A percentile compares a stretch with the other conserved stretches of the same genome.
Evolutionary conservation across 441 rosid genomes (phyloP).

Genomic region (Kokia cookei): DNA sequence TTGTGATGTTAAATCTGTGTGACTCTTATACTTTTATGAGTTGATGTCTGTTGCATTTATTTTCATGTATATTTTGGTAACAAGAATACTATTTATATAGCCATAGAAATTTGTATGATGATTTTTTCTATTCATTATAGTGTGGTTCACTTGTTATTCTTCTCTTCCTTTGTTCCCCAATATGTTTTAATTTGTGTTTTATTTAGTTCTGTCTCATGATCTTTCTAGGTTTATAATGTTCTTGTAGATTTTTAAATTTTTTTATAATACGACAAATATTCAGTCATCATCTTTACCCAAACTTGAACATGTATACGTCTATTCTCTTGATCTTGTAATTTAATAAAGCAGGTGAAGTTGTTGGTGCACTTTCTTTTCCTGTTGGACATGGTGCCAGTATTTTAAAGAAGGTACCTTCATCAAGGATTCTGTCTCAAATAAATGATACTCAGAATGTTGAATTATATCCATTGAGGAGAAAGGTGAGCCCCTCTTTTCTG

Average conservation of each 20-base stretch:
- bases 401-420: slow-evolving; percentile 78
- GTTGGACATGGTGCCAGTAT: slow-evolving; percentile 62
- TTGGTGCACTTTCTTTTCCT: slow-evolving; percentile 85
- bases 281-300: not conserved
- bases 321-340: slow-evolving; percentile 5
- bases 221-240: not conserved
- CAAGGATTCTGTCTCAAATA: slow-evolving; percentile 65
- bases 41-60: not conserved
- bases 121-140: not conserved
- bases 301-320: not conserved
- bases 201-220: not conserved
- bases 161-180: not conserved
- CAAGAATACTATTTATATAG: not conserved
- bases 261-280: not conserved
- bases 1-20: slow-evolving; percentile 1
- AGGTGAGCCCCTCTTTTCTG: slow-evolving; percentile 40
- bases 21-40: not conserved
- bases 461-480: slow-evolving; percentile 64
- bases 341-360: slow-evolving; percentile 80
- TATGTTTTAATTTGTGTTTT: not conserved
- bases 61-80: not conserved
- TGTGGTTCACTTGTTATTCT: not conserved
- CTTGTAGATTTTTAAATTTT: too few species aligned
- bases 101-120: not conserved
- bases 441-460: slow-evolving; percentile 45